Evolutionary conservation across 108 stramenopile species (phyloP), one percentile per base, ranked within the genome.

Genomic region (Thalassiosira profunda): DNA sequence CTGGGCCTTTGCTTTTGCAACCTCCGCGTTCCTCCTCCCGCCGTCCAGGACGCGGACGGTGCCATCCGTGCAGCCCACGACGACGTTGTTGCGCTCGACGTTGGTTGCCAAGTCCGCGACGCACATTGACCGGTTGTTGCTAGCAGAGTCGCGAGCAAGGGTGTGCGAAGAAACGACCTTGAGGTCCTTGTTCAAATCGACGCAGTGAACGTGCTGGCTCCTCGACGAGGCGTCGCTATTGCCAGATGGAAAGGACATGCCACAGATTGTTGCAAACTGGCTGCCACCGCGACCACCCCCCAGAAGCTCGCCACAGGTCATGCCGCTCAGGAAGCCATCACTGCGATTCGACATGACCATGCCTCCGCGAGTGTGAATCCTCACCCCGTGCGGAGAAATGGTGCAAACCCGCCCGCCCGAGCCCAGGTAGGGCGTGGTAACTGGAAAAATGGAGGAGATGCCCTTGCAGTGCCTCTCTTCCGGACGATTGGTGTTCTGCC

Each of bases 31-130:
- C 8, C 80, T 59, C 29, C 81, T 65, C 8, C 79, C 75, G 15
- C 88, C 87, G 72, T 95, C 94, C 42, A 95, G 53, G 0, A 95
- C 31, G 20, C 88, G 84, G 20, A 95, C 64, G 6, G 87, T 81
- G 8, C 94, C 94, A 80, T 95, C 94, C 10, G 87, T 62, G 57
- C 90, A 92, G 10, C 89, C 94, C 26, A 84, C 87, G 20, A 95
- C 78, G 45, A 95, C 55, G 9, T 68, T 74, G 45, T 72, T 68
- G 36, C 76, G 69, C 2, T 76, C 74, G 20, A 81, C 58, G 64
- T 85, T 86, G 4, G 68, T 70, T 21, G 79, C 76, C 63, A 90
- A 58, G 41, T 80, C 84, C n/a, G 84, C 74, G 6, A 90, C 84
- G 36, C 82, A 77, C 31, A 82, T 47, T n/a, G n/a, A n/a, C n/a